Percentiles rank a stretch among this genome's conserved stretches.
Conservation (phyloP, 2,329 filamentous ascomycete genomes). For the Xylaria sp. region DNA sequence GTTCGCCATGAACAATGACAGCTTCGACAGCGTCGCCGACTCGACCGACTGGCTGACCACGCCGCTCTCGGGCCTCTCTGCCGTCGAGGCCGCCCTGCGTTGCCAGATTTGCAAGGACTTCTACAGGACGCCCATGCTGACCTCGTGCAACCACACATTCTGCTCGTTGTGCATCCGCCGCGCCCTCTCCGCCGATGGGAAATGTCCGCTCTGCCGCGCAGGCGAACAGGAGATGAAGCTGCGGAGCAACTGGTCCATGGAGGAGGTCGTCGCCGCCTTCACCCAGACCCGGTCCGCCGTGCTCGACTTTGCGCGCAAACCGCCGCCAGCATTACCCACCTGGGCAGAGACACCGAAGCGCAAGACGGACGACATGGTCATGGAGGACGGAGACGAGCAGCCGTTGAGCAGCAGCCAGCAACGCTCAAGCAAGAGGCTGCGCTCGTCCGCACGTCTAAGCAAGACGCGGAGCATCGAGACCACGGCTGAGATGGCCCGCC, state of each 20-base stretch:
- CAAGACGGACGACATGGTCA: constrained; percentile 52
- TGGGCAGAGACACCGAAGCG: constrained; percentile 59
- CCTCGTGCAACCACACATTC: constrained; percentile 93
- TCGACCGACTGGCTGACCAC: constrained; percentile 88
- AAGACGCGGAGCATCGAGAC: constrained; percentile 54
- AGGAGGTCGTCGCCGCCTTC: constrained; percentile 87
- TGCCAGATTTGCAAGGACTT: constrained; percentile 99
- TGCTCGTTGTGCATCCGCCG: constrained; percentile 95
- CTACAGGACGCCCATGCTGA: constrained; percentile 93
- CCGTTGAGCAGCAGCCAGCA: constrained; percentile 43
- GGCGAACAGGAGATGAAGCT: constrained; percentile 85
- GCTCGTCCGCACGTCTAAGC: constrained; percentile 62
- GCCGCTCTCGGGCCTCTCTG: constrained; percentile 70
- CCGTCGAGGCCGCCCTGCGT: constrained; percentile 84
- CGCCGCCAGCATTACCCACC: constrained; percentile 42
- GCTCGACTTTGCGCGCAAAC: constrained; percentile 69
- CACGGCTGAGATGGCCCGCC: constrained; percentile 50
- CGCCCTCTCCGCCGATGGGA: constrained; percentile 82
- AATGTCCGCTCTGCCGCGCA: constrained; percentile 85
- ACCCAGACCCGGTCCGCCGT: constrained; percentile 69
- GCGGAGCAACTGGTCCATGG: constrained; percentile 83
- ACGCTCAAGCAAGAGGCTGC: constrained; percentile 58
- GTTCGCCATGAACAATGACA: constrained; percentile 37
- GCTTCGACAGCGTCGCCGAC: constrained; percentile 67
- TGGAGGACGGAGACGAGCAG: constrained; percentile 30